Base-by-base conservation (phyloP, 306 rosid genomes). In the Lithocarpus polystachyus region DNA sequence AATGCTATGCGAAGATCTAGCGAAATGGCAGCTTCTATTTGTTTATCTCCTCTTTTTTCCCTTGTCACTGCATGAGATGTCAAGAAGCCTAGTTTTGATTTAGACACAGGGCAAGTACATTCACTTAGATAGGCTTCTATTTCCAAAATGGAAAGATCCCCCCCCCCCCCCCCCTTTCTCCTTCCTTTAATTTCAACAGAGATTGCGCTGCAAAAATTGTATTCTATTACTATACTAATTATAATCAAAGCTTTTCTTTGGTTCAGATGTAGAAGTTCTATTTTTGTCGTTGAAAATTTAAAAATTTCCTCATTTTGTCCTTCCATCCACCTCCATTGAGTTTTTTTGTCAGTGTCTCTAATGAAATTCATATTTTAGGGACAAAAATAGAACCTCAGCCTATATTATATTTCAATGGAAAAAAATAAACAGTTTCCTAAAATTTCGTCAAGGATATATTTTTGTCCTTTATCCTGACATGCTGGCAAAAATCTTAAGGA, bases 21-120 rank as follows among this genome's bases (percentile, higher is more conserved):
- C 15, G 10, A 62, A 51, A 71, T 2, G 26, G 40, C 71, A 45
- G 11, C 40, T 45, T 56, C 73, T 57, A 73, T 31, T 76, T 59
- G 84, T 75, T 73, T 13, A 29, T 18, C 55, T 71, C 74, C 73
- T 24, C 45, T 75, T 13, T 2, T 31, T 28, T 67, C 11, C 69
- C 69, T 35, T 62, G 35, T 62, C 1, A 1, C 69, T 12, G 69
- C 24, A 18, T 33, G 51, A 67, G 45, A 67, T 67, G 71, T 67
- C 71, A 31, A 67, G 51, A 33, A 31, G 40, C 37, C 24, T 14
- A 33, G 13, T 18, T 65, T 31, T 18, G 11, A 40, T 67, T 67
- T 67, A 31, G 71, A 20, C 75, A 31, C 31, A 40, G 53, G 18
- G 78, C 31, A 43, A 69, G 40, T 61, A 43, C 20, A 20, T 68